Evolutionary conservation across 768 basidiomycete genomes (phyloP).

Genomic region (Fomitopsis serialis): DNA sequence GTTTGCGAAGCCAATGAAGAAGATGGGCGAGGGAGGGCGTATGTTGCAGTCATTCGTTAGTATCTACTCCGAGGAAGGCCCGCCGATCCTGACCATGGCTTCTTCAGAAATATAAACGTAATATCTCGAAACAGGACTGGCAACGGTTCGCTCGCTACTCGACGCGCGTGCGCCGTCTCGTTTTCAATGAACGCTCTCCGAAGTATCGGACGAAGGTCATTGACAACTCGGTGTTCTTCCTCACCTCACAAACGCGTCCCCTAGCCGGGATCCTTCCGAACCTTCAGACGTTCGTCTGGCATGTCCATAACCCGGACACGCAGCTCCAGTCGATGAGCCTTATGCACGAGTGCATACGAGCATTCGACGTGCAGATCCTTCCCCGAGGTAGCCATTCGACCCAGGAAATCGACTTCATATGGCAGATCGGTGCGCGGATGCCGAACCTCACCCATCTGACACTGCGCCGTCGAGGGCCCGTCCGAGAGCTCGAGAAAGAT

Average conservation of each 20-base stretch:
- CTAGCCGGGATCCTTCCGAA: conserved; percentile 50
- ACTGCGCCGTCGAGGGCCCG: conserved; percentile 35
- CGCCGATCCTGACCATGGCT: background rate
- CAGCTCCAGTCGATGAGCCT: conserved; percentile 41
- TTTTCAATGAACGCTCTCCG: conserved; percentile 15
- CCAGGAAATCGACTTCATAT: conserved; percentile 19
- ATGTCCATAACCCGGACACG: conserved; percentile 11
- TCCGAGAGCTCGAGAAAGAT: conserved; percentile 34
- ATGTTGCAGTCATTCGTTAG: background rate
- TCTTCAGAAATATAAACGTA: conserved; percentile 20
- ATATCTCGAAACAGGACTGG: conserved; percentile 49
- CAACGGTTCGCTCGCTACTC: conserved; percentile 45
- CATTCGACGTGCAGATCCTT: conserved; percentile 22
- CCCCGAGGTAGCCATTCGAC: conserved; percentile 23
- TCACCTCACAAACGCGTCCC: conserved; percentile 49
- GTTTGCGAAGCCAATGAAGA: conserved; percentile 21
- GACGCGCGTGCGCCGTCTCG: conserved; percentile 16
- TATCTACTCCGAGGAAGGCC: background rate
- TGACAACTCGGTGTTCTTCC: conserved; percentile 34
- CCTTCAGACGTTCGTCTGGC: conserved; percentile 47
- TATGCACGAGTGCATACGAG: conserved; percentile 47
- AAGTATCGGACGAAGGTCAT: conserved; percentile 7
- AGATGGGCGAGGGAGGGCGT: background rate
- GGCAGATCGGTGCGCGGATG: conserved; percentile 37
- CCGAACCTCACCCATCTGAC: conserved; percentile 42